Evolutionary conservation across 768 basidiomycete genomes (phyloP), one percentile per base, ranked within the genome.

Genomic region (Porphyrellus cyaneotinctus): DNA sequence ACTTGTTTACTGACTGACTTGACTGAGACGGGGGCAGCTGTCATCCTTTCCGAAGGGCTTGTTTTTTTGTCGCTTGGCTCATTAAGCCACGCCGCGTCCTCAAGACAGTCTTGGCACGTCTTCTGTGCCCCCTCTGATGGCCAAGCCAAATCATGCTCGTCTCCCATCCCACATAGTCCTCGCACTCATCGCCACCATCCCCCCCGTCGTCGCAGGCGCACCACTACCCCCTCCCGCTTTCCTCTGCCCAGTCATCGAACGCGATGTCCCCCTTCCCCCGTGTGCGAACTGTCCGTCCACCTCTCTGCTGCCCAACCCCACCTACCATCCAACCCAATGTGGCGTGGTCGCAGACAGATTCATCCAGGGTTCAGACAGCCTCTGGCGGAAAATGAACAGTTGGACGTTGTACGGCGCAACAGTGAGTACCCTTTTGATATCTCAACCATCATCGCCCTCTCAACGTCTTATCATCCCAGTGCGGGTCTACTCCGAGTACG

Each of bases 401-500:
- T 88, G 84, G 71, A 79, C 82, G 13, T 69, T 88, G 35, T 87
- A 84, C 59, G 87, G 88, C n/a, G 83, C 82, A n/a, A 80, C 83
- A 14, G 73, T 84, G 35, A 79, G 84, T 62, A 54, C 71, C 3
- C 10, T 33, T 28, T 17, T 7, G 11, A 6, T 31, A 11, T 24
- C 38, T 7, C 35, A 4, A 23, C 44, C 32, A 11, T 35, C 20
- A 2, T 22, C 26, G 15, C 23, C 14, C 32, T 45, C 54, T 54
- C 47, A 53, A 31, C 47, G 2, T 18, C 4, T 8, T n/a, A 9
- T 37, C 26, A 28, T 20, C 9, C 26, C 26, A 69, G 69, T 70
- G 60, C 35, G 54, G 51, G 44, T 47, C 56, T 9, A 15, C 53
- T 2, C 13, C 52, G 14, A 58, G 30, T 42, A 32, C 61, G 6